A percentile compares a stretch with the other conserved stretches of the same genome.
These are phyloP conservation scores for Chlorella vulgaris DNA, from an alignment of 139 green algal genomes.

Conservation along the genomic window DNA sequence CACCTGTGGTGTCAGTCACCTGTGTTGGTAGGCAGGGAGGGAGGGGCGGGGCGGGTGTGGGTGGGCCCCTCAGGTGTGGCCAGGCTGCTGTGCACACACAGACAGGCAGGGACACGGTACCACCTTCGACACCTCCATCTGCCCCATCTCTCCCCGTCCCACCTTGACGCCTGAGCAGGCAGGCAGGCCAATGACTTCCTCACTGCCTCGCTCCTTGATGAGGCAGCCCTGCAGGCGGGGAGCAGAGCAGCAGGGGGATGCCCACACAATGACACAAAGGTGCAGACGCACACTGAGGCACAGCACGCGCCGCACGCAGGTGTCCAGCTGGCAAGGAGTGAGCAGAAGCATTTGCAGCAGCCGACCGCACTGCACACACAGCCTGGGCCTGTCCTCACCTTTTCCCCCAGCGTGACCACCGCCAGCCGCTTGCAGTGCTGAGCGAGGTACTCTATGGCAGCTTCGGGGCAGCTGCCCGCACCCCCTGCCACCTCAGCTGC, in stretches of 20 bases:
- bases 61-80: neutral
- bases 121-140: too few species aligned
- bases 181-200: slow-evolving; percentile 40
- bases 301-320: too few species aligned
- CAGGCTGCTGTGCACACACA: neutral
- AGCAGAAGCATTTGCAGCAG: too few species aligned
- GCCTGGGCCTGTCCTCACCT: too few species aligned
- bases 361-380: too few species aligned
- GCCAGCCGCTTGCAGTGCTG: slow-evolving; percentile 41
- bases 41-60: too few species aligned
- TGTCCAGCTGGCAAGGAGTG: too few species aligned
- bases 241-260: neutral
- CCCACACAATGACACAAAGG: too few species aligned
- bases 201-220: slow-evolving; percentile 15
- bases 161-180: slow-evolving; percentile 52
- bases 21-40: neutral
- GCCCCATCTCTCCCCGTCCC: too few species aligned
- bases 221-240: slow-evolving; percentile 49
- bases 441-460: slow-evolving; percentile 47
- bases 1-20: slow-evolving; percentile 69
- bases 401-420: slow-evolving; percentile 68
- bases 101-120: neutral
- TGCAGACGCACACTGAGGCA: too few species aligned
- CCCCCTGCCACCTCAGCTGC: slow-evolving; percentile 37
- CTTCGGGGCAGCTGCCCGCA: slow-evolving; percentile 2